phyloP scores from a whole-genome alignment of 2,329 filamentous ascomycete species.

The Diplodia sapinea region DNA sequence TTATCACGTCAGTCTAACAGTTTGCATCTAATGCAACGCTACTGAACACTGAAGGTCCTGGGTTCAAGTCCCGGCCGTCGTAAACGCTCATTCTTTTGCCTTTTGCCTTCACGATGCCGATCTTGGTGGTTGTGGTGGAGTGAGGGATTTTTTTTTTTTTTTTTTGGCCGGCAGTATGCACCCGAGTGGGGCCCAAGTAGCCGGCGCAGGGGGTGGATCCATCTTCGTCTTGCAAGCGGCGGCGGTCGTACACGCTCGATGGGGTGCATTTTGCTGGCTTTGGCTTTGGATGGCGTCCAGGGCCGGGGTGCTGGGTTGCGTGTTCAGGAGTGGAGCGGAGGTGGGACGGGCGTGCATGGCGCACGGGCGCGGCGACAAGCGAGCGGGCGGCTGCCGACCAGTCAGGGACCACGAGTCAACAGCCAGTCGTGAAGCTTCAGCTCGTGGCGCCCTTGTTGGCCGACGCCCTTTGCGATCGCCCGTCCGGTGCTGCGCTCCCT shows the following conservation, averaged over 20 bases:
- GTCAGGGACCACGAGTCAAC: background rate
- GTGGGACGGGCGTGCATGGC: background rate
- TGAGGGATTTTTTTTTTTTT: too few relatives aligned
- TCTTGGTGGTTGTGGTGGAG: too few relatives aligned
- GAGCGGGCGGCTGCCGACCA: background rate
- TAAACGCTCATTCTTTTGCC: background rate
- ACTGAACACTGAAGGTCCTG: constrained; percentile 20
- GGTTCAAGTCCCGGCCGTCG: constrained; percentile 21
- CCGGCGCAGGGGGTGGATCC: too few relatives aligned
- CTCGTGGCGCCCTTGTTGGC: constrained; percentile 23
- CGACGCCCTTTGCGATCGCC: background rate
- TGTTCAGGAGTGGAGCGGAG: background rate
- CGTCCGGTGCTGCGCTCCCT: too few relatives aligned
- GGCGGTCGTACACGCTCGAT: too few relatives aligned
- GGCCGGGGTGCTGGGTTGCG: background rate
- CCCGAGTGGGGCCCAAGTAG: too few relatives aligned
- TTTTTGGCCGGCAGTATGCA: too few relatives aligned
- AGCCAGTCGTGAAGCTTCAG: background rate
- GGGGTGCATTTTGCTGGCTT: too few relatives aligned
- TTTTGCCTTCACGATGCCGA: too few relatives aligned
- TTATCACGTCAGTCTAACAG: constrained; percentile 56
- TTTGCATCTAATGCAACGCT: too few relatives aligned
- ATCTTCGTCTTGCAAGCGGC: background rate
- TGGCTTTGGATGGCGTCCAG: too few relatives aligned
- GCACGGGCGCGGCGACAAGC: constrained; percentile 1